Evolutionary conservation across 2,329 filamentous ascomycete genomes (phyloP).

Genomic region (Geosmithia flava): DNA sequence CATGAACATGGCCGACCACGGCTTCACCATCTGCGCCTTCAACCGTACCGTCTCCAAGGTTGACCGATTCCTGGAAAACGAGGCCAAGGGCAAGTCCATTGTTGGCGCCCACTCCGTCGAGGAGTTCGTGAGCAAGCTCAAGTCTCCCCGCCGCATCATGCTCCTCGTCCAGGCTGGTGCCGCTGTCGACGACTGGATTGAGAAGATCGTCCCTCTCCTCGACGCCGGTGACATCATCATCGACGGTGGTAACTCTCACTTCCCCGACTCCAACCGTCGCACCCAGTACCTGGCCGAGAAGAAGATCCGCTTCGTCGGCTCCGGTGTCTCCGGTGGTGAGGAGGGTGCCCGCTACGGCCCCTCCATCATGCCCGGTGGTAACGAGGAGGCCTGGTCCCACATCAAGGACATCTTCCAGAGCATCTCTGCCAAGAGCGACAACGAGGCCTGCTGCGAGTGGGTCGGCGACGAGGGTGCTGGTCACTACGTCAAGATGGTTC

Average conservation of each 20-base stretch:
- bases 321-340: constrained; percentile 97
- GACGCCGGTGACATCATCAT: constrained; percentile 95
- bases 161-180: constrained; percentile 97
- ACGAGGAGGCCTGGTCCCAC: constrained; percentile 93
- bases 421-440: constrained; percentile 95
- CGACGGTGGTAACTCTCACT: constrained; percentile 96
- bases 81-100: constrained; percentile 91
- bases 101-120: constrained; percentile 86
- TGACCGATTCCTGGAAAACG: constrained; percentile 82
- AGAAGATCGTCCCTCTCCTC: constrained; percentile 75
- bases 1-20: constrained; percentile 78
- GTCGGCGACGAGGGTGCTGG: constrained; percentile 98
- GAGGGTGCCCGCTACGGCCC: constrained; percentile 97
- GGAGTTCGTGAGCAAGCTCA: constrained; percentile 94
- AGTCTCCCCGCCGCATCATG: constrained; percentile 95
- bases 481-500: constrained; percentile 99
- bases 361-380: constrained; percentile 97
- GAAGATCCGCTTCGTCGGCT: constrained; percentile 91
- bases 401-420: constrained; percentile 99
- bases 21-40: constrained; percentile 95
- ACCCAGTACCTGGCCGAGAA: constrained; percentile 77
- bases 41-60: constrained; percentile 99
- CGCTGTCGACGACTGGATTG: constrained; percentile 98
- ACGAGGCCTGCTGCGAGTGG: constrained; percentile 98
- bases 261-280: constrained; percentile 96